These are phyloP conservation scores for Metarhizium humberi DNA, from an alignment of 2,329 filamentous ascomycete species.

Conservation along the genomic window DNA sequence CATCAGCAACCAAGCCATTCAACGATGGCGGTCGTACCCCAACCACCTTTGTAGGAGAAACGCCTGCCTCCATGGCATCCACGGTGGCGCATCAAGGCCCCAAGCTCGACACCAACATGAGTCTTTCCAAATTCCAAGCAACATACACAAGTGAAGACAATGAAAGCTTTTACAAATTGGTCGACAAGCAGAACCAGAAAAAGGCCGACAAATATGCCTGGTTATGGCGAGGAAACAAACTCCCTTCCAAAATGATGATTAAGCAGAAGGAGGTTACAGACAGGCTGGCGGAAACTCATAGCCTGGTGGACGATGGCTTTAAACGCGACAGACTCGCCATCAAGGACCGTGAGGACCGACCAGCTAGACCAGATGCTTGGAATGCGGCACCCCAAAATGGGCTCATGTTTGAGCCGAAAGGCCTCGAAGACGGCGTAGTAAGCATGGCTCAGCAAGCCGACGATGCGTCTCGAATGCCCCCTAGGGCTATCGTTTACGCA, in stretches of 20 bases:
- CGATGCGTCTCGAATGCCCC: conserved; percentile 60
- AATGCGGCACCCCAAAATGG: conserved; percentile 65
- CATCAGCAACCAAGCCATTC: conserved; percentile 14
- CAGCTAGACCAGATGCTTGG: conserved; percentile 71
- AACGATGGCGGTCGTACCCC: conserved; percentile 45
- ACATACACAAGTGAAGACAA: conserved; percentile 98
- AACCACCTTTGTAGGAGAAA: conserved; percentile 60
- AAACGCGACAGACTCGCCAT: conserved; percentile 52
- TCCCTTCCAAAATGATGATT: conserved; percentile 70
- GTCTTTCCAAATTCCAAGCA: conserved; percentile 75
- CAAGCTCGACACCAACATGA: conserved; percentile 65
- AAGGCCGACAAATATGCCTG: conserved; percentile 77
- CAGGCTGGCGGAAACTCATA: conserved; percentile 35
- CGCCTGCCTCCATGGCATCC: conserved; percentile 51
- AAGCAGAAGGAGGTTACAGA: conserved; percentile 54
- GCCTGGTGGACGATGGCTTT: conserved; percentile 47
- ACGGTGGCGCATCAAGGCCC: conserved; percentile 29
- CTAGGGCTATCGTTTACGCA: conserved; percentile 68
- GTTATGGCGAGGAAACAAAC: conserved; percentile 82
- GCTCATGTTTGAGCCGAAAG: conserved; percentile 76
- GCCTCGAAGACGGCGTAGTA: conserved; percentile 46
- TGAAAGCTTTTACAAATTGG: conserved; percentile 85
- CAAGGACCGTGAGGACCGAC: conserved; percentile 58
- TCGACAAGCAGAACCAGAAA: conserved; percentile 86
- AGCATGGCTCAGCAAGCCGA: conserved; percentile 63